Percentiles rank a stretch among this genome's conserved stretches.
These are phyloP conservation scores for Verticillium alfalfae DNA, from an alignment of 2,329 filamentous ascomycete genomes.

Conservation along the genomic window DNA sequence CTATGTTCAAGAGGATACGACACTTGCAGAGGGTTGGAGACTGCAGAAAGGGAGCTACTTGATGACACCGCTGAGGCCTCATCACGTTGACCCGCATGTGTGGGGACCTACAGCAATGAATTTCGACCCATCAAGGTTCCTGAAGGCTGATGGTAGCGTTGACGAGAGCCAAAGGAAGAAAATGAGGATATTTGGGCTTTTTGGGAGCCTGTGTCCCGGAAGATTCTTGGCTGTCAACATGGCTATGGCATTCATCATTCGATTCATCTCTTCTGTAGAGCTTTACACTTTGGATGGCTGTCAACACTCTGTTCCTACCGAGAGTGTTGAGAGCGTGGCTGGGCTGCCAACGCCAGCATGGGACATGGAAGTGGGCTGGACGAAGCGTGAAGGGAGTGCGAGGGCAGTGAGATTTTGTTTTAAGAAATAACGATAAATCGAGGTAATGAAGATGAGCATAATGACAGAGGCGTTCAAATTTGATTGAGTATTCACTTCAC, in stretches of 20 bases:
- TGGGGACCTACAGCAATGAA: background rate
- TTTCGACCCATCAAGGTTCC: background rate
- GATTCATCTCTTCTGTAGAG: background rate
- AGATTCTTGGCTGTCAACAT: constrained; percentile 7
- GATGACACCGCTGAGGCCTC: constrained; percentile 5
- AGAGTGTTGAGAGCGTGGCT: background rate
- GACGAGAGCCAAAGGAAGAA: constrained; percentile 3
- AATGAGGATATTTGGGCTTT: constrained; percentile 6
- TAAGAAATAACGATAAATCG: background rate
- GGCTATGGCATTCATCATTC: constrained; percentile 2
- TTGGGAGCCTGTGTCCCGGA: constrained; percentile 7
- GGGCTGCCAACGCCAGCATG: background rate
- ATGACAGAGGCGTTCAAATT: background rate
- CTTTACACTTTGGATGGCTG: background rate
- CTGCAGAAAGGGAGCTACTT: constrained; percentile 5
- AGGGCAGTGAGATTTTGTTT: background rate
- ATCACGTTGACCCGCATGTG: constrained; percentile 3
- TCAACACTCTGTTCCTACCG: background rate
- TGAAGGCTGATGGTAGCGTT: constrained; percentile 2
- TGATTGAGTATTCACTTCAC: too few relatives aligned
- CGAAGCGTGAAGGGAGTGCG: constrained; percentile 1
- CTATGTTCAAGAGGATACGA: constrained; percentile 6
- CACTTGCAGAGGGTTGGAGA: background rate
- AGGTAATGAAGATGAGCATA: background rate
- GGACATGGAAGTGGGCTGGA: background rate